Evolutionary conservation across 2,329 filamentous ascomycete species (phyloP), one percentile per base, ranked within the genome.

Genomic region (Tolypocladium guangdongense): DNA sequence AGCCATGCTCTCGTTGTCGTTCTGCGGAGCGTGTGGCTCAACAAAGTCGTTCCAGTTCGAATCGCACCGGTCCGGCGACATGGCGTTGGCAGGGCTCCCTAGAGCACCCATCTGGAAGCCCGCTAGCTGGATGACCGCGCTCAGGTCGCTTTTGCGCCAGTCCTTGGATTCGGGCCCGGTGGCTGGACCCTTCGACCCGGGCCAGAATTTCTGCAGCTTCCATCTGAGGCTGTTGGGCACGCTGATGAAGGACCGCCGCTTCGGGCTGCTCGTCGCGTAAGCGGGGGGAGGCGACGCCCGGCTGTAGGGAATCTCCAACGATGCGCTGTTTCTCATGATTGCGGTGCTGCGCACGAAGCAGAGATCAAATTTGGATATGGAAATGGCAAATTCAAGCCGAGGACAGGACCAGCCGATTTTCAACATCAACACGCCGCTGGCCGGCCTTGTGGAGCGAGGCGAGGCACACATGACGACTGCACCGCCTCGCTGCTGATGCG

Each of bases 131-230:
- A 56, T 50, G 32, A 37, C 53, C 16, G 48, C 43, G 49, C 54
- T 50, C 45, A 58, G 30, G 37, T 57, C 55, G 27, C 59, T 61
- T 38, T 58, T 53, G 7, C 57, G 56, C 33, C 64, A 64, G 47
- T 66, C 59, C 54, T 60, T 57, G 32, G 62, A 63, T 20, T 60
- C 63, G 49, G 61, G 55, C 43, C 65, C 65, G 37, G 58, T 49
- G 35, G 56, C 59, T 35, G 60, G 57, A 20, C 52, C 56, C 55
- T 63, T 68, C 51, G 63, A 58, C 55, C 60, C 62, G 6, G 64
- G 57, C 47, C 63, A 63, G n/a, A 57, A 60, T 53, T 65, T 69
- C 41, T 64, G 64, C 18, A 69, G 60, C 54, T 61, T 69, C 54
- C 62, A 64, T 41, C 63, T 66, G 49, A 63, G 50, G 41, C 56